Evolutionary conservation across 2,329 filamentous ascomycete genomes (phyloP).

Genomic region (Remersonia thermophila): DNA sequence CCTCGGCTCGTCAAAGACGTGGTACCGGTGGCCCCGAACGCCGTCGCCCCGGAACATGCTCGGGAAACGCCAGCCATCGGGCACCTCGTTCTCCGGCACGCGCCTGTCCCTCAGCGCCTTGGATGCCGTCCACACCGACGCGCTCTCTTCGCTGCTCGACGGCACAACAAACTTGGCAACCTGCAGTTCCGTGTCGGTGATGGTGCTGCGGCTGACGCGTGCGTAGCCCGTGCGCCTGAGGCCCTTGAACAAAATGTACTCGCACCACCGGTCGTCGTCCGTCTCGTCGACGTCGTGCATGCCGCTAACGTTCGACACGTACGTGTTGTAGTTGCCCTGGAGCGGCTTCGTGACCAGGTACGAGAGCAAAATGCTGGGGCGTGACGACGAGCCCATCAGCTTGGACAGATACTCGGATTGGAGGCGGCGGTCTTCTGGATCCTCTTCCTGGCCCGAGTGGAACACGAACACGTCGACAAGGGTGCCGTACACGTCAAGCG

Average conservation of each 20-base stretch:
- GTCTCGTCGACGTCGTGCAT: slow-evolving; percentile 91
- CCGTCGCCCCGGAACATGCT: slow-evolving; percentile 72
- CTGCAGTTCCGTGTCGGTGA: slow-evolving; percentile 95
- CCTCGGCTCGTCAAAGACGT: slow-evolving; percentile 86
- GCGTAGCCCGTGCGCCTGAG: slow-evolving; percentile 81
- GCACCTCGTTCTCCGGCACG: slow-evolving; percentile 60
- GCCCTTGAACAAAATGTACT: slow-evolving; percentile 94
- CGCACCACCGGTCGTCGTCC: slow-evolving; percentile 97
- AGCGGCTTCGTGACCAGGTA: slow-evolving; percentile 87
- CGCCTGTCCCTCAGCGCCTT: slow-evolving; percentile 43
- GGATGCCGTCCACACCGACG: slow-evolving; percentile 27
- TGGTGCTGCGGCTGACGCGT: slow-evolving; percentile 73
- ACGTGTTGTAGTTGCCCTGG: slow-evolving; percentile 93
- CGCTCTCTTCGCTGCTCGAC: slow-evolving; percentile 46
- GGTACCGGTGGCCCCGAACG: slow-evolving; percentile 80
- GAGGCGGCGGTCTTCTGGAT: slow-evolving; percentile 76
- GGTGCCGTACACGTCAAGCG: slow-evolving; percentile 81
- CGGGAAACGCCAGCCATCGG: slow-evolving; percentile 71
- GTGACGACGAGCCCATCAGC: slow-evolving; percentile 70
- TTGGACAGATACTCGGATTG: slow-evolving; percentile 78
- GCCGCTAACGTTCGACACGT: slow-evolving; percentile 71
- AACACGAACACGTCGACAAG: slow-evolving; percentile 92
- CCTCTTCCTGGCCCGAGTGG: slow-evolving; percentile 96
- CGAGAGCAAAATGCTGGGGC: slow-evolving; percentile 74
- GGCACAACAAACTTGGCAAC: slow-evolving; percentile 90